Evolutionary conservation across 257 asterid genomes (phyloP), one percentile per base, ranked within the genome.

Genomic region (Schizonepeta tenuifolia): DNA sequence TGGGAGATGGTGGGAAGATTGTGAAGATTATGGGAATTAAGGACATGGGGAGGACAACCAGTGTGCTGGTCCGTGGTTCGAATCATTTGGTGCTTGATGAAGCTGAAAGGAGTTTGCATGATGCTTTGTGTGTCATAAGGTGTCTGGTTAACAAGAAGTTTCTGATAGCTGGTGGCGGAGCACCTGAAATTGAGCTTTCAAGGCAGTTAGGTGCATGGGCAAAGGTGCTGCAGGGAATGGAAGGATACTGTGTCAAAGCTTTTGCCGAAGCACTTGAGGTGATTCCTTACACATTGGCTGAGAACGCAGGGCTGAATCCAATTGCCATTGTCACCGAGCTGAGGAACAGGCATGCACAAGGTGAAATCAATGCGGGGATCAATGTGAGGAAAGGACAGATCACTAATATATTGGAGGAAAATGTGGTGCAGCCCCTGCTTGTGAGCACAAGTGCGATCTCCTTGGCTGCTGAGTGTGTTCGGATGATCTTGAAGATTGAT

Each of bases 81-180:
- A 95, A 95, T 54, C 94, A 85, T 71, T 73, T 95, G 92, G 99
- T 95, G 65, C 63, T 92, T 67, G 99, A 92, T 74, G 99, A 95
- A 85, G 98, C 99, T 59, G 99, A 95, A 81, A 87, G 99, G 85
- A 95, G 99, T 77, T 71, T 95, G 96, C 99, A 92, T 12, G 99
- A 95, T 77, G 99, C 99, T 0, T 76, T 95, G 76, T 95, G 99
- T 68, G 99, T 95, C 65, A 95, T 95, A 35, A 87, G 99, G 88
- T 95, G 99, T 77, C 75, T 95, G 91, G 99, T 95, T 76, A 88
- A 85, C 83, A 95, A 95, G 86, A 90, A 83, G 81, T 95, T 87
- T 79, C 86, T 95, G 86, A 92, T 95, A 85, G 99, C 98, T 18
- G 99, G 99, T 33, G 99, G 99, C 74, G 99, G 99, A 66, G 99